Conservation (phyloP, 139 green algal species). For the Choricystis sp. region DNA sequence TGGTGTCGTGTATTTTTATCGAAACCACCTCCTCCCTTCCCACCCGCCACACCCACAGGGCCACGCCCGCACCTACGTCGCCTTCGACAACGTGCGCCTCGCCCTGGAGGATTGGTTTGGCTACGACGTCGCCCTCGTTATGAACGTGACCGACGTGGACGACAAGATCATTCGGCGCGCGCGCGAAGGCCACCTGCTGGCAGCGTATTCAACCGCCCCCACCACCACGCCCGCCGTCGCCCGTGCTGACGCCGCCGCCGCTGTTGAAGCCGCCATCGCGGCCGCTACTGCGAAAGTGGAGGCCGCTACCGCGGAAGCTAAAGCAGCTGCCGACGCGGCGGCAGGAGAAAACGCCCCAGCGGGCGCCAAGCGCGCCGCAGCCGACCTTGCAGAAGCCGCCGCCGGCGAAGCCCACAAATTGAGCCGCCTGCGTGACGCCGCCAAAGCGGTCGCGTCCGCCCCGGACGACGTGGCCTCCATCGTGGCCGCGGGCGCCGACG, state of each 20-base stretch:
- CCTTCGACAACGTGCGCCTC: slow-evolving; percentile 89
- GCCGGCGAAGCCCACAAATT: slow-evolving; percentile 3
- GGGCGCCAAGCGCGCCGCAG: background rate
- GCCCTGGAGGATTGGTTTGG: slow-evolving; percentile 95
- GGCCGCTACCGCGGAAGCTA: background rate
- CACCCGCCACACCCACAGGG: slow-evolving; percentile 16
- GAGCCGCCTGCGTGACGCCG: background rate
- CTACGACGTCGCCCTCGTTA: slow-evolving; percentile 78
- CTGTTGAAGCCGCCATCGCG: background rate
- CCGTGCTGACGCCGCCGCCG: background rate
- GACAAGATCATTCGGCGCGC: slow-evolving; percentile 83
- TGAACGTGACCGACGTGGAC: slow-evolving; percentile 99
- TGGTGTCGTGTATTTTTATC: no score
- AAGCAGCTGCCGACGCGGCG: slow-evolving; percentile 6
- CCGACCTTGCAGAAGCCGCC: slow-evolving; percentile 12
- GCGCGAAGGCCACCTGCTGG: slow-evolving; percentile 71
- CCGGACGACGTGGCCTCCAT: slow-evolving; percentile 11
- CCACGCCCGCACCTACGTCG: slow-evolving; percentile 94
- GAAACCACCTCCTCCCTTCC: background rate
- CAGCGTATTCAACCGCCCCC: slow-evolving; percentile 31
- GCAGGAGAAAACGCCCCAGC: slow-evolving; percentile 9
- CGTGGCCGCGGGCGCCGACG: slow-evolving; percentile 44
- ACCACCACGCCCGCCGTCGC: background rate
- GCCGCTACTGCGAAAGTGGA: background rate
- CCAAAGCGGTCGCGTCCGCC: slow-evolving; percentile 14